phyloP scores from a whole-genome alignment of 345 rosid genomes.

The Triadica sebifera region DNA sequence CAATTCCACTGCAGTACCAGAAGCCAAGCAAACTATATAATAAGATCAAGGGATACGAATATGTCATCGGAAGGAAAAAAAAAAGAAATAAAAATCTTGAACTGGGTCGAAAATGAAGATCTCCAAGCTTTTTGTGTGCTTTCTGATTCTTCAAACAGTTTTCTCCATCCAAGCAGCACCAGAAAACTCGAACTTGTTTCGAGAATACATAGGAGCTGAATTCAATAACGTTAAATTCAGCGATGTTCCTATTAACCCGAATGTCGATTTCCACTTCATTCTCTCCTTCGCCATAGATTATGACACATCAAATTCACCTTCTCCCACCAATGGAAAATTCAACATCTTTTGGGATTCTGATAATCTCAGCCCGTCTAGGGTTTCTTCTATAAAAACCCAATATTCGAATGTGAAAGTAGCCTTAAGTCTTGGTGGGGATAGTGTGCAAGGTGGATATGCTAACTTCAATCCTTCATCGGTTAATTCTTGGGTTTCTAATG shows the following conservation, averaged over 20 bases:
- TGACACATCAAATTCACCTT: conserved; percentile 5
- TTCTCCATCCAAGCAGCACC: background rate
- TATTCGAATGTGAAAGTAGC: conserved; percentile 15
- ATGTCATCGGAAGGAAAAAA: no score
- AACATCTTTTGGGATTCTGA: conserved; percentile 14
- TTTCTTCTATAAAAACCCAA: conserved; percentile 4
- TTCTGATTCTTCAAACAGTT: conserved; percentile 2
- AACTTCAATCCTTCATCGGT: conserved; percentile 8
- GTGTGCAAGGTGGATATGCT: background rate
- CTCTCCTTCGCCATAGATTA: conserved; percentile 20
- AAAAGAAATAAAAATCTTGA: no score
- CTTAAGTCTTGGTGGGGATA: conserved; percentile 14
- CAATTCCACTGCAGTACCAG: no score
- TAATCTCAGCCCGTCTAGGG: conserved; percentile 10
- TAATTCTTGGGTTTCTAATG: conserved; percentile 15
- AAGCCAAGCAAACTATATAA: no score
- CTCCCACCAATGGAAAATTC: conserved; percentile 18
- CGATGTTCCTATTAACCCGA: conserved; percentile 7
- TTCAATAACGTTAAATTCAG: background rate
- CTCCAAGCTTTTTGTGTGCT: background rate
- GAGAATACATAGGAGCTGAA: conserved; percentile 17
- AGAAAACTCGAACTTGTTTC: background rate
- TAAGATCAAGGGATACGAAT: no score
- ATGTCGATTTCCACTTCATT: conserved; percentile 15
- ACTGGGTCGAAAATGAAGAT: background rate